Evolutionary conservation across 331 rosid species (phyloP), one percentile per base, ranked within the genome.

Genomic region (Cydonia oblonga): DNA sequence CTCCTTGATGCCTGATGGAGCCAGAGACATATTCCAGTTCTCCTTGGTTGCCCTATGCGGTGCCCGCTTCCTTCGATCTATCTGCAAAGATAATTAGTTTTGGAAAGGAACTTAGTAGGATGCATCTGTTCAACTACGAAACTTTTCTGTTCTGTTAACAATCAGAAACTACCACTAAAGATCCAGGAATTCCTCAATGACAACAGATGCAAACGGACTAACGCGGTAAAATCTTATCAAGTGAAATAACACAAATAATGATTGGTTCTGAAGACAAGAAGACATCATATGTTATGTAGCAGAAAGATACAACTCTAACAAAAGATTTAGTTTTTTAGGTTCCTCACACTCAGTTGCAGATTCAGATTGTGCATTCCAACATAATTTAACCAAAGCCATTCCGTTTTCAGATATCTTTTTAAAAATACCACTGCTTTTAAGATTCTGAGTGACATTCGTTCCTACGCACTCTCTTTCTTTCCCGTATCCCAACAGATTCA

Each of bases 61-160:
- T 12, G 53, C 46, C 69, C 78, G 23, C 52, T 62, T 78, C 75
- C 44, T 62, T 78, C 70, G 6, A 64, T 44, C 60, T 20, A 69
- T 74, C 86, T 81, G 82, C 76, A 76, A 79, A 16, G 5, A 38
- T 33, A 29, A 20, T n/a, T 64, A 28, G 44, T 42, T 67, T 7
- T 20, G 15, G 7, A 3, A 42, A 58, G 22, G 66, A 59, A 73
- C 38, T 56, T 1, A 52, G 64, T 69, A 18, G 81, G 24, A n/a
- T 49, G 67, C 66, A 18, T 49, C 52, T 20, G 42, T 35, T 40
- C 29, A 35, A 66, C 25, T n/a, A 52, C 7, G 4, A 10, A 32
- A 52, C 25, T 16, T 42, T 15, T 60, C 5, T 15, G 5, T 15
- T 15, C 71, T 42, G 44, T 15, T 40, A 51, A 51, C 32, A 46